Conservation (phyloP, 2,329 filamentous ascomycete species). For the Apiospora aurea region DNA sequence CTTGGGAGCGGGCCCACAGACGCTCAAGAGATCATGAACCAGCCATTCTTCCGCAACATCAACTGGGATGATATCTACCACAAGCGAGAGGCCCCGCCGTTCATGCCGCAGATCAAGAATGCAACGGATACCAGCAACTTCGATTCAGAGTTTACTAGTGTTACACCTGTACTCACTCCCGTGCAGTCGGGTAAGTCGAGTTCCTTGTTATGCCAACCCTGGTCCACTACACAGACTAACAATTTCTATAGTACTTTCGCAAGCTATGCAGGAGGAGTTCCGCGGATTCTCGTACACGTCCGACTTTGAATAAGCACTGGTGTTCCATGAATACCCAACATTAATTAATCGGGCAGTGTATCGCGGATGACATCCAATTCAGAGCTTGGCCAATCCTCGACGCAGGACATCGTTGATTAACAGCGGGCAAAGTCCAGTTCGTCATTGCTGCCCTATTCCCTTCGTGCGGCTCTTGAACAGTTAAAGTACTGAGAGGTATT, state of each 20-base stretch:
- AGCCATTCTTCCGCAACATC: slow-evolving; percentile 96
- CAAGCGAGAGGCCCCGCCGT: slow-evolving; percentile 89
- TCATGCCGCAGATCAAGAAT: slow-evolving; percentile 87
- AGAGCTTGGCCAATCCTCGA: background rate
- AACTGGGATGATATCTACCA: slow-evolving; percentile 99
- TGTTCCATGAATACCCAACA: background rate
- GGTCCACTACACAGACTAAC: slow-evolving; percentile 10
- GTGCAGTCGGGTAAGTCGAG: slow-evolving; percentile 87
- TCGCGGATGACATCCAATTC: background rate
- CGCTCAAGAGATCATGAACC: slow-evolving; percentile 98
- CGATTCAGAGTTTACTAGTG: slow-evolving; percentile 97
- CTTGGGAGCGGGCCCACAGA: slow-evolving; percentile 95
- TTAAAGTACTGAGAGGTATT: background rate
- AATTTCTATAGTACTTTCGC: slow-evolving; percentile 77
- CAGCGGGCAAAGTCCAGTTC: background rate
- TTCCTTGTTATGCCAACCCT: background rate
- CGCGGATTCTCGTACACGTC: slow-evolving; percentile 97
- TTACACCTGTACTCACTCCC: slow-evolving; percentile 94
- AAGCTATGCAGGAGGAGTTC: slow-evolving; percentile 99
- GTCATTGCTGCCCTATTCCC: background rate
- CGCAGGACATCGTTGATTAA: background rate
- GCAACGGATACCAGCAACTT: slow-evolving; percentile 99
- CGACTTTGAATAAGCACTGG: slow-evolving; percentile 73
- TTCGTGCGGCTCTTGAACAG: too few relatives aligned
- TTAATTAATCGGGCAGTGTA: background rate